Conservation (phyloP, 2,329 filamentous ascomycete genomes). For the Trematosphaeria pertusa region DNA sequence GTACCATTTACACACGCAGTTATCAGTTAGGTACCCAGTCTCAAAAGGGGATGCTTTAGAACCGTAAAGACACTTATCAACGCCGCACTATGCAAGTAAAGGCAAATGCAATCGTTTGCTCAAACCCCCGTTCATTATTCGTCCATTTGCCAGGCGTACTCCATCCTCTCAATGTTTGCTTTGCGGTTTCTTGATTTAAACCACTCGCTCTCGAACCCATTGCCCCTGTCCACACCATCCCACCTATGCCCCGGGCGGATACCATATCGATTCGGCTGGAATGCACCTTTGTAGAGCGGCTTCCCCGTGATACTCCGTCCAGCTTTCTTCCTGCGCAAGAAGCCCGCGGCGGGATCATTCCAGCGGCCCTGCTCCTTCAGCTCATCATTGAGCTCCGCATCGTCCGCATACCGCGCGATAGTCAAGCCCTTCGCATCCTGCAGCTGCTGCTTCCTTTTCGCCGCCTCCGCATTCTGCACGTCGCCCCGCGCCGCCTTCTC, state of each 20-base stretch:
- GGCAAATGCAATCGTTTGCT: neutral
- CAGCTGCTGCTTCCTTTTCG: constrained; percentile 70
- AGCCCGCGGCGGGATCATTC: constrained; percentile 92
- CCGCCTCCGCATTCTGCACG: constrained; percentile 76
- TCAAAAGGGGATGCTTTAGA: no score
- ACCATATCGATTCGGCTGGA: constrained; percentile 89
- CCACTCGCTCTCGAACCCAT: constrained; percentile 91
- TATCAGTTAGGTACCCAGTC: no score
- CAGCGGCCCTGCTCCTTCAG: constrained; percentile 78
- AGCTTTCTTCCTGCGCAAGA: constrained; percentile 65
- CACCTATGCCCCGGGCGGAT: constrained; percentile 92
- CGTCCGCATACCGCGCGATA: constrained; percentile 81
- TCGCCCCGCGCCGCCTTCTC: constrained; percentile 80
- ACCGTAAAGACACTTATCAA: no score
- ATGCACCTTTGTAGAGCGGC: constrained; percentile 78
- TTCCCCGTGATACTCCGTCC: constrained; percentile 59
- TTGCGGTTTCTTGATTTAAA: constrained; percentile 86
- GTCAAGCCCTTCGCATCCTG: constrained; percentile 84
- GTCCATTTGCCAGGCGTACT: constrained; percentile 97
- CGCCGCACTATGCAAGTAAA: constrained; percentile 10
- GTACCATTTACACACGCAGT: no score
- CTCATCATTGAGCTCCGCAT: constrained; percentile 84
- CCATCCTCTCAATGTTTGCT: constrained; percentile 77
- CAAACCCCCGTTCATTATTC: constrained; percentile 57
- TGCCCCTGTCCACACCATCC: constrained; percentile 95